These are phyloP conservation scores for Corinectria fuckeliana DNA, from an alignment of 2,329 filamentous ascomycete genomes.

Conservation along the genomic window DNA sequence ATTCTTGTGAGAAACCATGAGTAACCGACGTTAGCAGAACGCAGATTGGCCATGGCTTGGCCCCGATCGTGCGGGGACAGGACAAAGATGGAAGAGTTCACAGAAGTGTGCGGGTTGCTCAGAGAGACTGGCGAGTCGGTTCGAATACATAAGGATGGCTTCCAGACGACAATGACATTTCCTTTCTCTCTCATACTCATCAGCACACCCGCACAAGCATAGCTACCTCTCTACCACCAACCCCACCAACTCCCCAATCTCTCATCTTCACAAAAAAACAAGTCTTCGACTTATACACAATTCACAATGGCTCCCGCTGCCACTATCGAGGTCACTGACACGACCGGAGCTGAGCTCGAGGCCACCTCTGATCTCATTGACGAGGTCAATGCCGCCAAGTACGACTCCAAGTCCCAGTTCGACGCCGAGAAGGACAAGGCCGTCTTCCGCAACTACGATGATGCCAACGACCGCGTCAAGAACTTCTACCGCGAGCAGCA, in stretches of 20 bases:
- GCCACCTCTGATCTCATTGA: slow-evolving; percentile 56
- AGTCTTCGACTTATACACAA: slow-evolving; percentile 22
- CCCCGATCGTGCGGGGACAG: slow-evolving; percentile 28
- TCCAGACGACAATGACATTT: slow-evolving; percentile 3
- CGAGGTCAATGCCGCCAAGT: slow-evolving; percentile 61
- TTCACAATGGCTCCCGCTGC: slow-evolving; percentile 38
- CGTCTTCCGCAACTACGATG: slow-evolving; percentile 82
- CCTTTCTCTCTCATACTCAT: slow-evolving; percentile 20
- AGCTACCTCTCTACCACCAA: not conserved
- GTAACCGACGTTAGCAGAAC: slow-evolving; percentile 28
- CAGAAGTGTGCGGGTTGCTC: slow-evolving; percentile 11
- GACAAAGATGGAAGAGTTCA: slow-evolving; percentile 23
- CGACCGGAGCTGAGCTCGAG: slow-evolving; percentile 48
- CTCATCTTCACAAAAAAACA: not conserved
- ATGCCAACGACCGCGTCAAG: slow-evolving; percentile 83
- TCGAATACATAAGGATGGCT: slow-evolving; percentile 17
- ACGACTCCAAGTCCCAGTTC: slow-evolving; percentile 65
- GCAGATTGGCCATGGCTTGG: slow-evolving; percentile 32
- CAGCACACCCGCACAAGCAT: slow-evolving; percentile 7
- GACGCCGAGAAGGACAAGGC: slow-evolving; percentile 80
- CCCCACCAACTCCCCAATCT: not conserved
- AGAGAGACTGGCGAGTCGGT: slow-evolving; percentile 20
- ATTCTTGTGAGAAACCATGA: slow-evolving; percentile 25
- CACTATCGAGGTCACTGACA: slow-evolving; percentile 33
- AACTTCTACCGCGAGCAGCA: slow-evolving; percentile 81